Base-by-base conservation (phyloP, 176 grass and related monocot genomes). In the Avena eriantha region DNA sequence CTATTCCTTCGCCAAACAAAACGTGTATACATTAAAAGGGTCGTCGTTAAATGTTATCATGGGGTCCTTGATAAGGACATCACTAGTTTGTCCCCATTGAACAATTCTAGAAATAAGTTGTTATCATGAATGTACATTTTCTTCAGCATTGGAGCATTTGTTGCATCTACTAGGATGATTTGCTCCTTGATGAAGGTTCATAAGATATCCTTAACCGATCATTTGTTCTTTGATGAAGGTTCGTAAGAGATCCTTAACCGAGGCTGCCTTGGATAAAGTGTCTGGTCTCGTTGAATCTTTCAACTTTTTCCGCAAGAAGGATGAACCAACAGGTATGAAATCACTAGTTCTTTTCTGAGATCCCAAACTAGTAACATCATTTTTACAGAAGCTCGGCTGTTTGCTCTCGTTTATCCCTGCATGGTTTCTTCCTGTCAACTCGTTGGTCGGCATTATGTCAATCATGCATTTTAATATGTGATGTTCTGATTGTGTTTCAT, bases 281-380 rank as follows among this genome's bases (percentile, higher is more conserved):
- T 91, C 88, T 90, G 85, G 47, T 93, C 73, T 90, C 29, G 68
- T 95, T 87, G 82, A 72, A 86, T 93, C 91, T 80, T 74, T 97
- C 80, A 90, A 82, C 29, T 65, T 83, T 43, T 77, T 95, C 73
- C 47, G 82, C 22, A 86, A 85, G 76, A 93, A 87, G 82, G 87
- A 65, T 68, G 79, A 85, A 79, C 73, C 86, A 73, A 82, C 10
- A 90, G 89, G 87, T 93, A 86, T 78, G 46, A 45, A 78, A 69
- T 21, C 48, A 63, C 29, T 61, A 31, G 59, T 51, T 51, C 50
- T 5, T 77, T 69, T 58, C 59, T 50, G 31, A 29, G 5, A 23
- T 71, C 15, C 24, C 24, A 24, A 31, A 79, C 70, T n/a, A 8
- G 24, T n/a, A 9, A 36, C 72, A 26, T 15, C 13, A 84, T 59